A percentile compares a stretch with the other conserved stretches of the same genome.
These are phyloP conservation scores for Emericellopsis cladophorae DNA, from an alignment of 2,329 filamentous ascomycete species.

Conservation along the genomic window DNA sequence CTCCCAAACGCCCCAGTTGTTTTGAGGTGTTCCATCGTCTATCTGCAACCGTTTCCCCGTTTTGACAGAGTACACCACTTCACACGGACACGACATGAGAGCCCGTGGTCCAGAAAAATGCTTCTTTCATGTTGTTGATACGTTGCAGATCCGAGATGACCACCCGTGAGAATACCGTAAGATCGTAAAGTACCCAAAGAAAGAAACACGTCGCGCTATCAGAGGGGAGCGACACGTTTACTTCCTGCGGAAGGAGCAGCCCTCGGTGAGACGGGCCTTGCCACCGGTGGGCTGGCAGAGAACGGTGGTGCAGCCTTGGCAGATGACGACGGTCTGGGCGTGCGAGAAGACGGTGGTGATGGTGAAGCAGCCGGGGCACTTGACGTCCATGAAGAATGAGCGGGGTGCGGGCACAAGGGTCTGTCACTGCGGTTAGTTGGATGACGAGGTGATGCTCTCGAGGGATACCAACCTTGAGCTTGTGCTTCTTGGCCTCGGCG, in stretches of 20 bases:
- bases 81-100: too few relatives aligned
- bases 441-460: slow-evolving; percentile 3
- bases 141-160: slow-evolving; percentile 46
- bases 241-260: slow-evolving; percentile 99
- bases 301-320: slow-evolving; percentile 98
- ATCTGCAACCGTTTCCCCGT: slow-evolving; percentile 43
- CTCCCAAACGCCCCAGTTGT: slow-evolving; percentile 53
- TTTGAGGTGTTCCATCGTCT: slow-evolving; percentile 56
- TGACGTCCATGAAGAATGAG: slow-evolving; percentile 99
- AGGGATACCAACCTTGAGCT: slow-evolving; percentile 76
- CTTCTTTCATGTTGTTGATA: not conserved
- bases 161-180: slow-evolving; percentile 31
- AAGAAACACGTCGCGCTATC: slow-evolving; percentile 27
- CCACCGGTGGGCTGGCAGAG: slow-evolving; percentile 99
- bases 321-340: slow-evolving; percentile 99
- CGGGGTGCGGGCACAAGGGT: slow-evolving; percentile 90
- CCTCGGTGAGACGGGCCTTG: slow-evolving; percentile 97
- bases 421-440: slow-evolving; percentile 28
- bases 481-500: slow-evolving; percentile 99
- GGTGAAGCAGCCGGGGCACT: slow-evolving; percentile 99
- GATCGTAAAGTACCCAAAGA: slow-evolving; percentile 35
- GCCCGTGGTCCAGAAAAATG: too few relatives aligned
- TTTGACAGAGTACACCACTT: not conserved
- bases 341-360: slow-evolving; percentile 99
- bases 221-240: slow-evolving; percentile 43